A percentile compares a stretch with the other conserved stretches of the same genome.
Evolutionary conservation across 768 basidiomycete species (phyloP).

Genomic region (Xanthoconium stramineum): DNA sequence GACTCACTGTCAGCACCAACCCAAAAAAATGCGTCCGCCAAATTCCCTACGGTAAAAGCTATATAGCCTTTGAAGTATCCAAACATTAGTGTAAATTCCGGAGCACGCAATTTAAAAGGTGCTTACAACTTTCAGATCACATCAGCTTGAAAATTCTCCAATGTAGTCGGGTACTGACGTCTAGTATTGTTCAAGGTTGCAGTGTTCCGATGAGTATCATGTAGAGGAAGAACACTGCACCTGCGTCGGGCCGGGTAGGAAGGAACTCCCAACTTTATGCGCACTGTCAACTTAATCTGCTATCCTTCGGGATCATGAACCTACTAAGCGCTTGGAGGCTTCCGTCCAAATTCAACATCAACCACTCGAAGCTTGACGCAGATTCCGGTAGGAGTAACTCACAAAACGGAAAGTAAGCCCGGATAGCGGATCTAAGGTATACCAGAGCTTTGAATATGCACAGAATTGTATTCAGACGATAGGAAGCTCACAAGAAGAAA

Average conservation of each 20-base stretch:
- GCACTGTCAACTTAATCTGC: background rate
- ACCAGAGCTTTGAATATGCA: background rate
- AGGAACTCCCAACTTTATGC: background rate
- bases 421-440: background rate
- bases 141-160: background rate
- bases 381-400: background rate
- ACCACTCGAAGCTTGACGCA: background rate
- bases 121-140: background rate
- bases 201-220: too few relatives aligned
- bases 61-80: background rate
- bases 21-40: background rate
- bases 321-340: background rate
- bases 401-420: background rate
- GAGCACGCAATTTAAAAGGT: too few relatives aligned
- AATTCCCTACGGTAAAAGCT: background rate
- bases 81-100: too few relatives aligned
- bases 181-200: background rate
- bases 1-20: background rate
- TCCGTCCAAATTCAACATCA: background rate
- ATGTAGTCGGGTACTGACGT: background rate
- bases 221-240: background rate
- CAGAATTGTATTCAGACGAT: too few relatives aligned
- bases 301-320: background rate
- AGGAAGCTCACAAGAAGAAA: slow-evolving; percentile 1
- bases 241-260: background rate